These are phyloP conservation scores for Ophiostoma tasmaniense DNA, from an alignment of 2,329 filamentous ascomycete species.

Conservation along the genomic window DNA sequence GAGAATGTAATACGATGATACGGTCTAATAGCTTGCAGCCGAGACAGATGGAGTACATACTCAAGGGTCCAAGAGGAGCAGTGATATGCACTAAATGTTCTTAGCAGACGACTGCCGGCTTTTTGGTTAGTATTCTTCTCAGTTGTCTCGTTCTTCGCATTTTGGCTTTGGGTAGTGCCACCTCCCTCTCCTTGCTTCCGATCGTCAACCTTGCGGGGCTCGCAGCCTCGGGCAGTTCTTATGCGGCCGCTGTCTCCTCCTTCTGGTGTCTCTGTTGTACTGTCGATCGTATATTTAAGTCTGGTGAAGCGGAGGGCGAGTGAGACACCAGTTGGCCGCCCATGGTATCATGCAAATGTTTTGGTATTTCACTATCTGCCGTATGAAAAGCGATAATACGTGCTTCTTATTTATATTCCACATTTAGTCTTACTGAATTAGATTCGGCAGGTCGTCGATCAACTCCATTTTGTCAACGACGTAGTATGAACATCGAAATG, in stretches of 20 bases:
- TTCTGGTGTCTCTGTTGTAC: neutral
- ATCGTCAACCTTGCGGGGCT: neutral
- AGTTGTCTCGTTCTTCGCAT: neutral
- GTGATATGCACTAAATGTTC: neutral
- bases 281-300: neutral
- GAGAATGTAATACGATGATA: neutral
- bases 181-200: neutral
- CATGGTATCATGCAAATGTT: neutral
- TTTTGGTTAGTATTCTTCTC: neutral
- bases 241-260: neutral
- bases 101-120: neutral
- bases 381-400: neutral
- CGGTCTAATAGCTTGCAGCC: slow-evolving; percentile 7
- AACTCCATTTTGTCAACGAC: neutral
- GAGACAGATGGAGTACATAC: slow-evolving; percentile 3
- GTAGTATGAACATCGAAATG: neutral
- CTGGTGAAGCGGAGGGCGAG: slow-evolving; percentile 1
- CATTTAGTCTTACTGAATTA: neutral
- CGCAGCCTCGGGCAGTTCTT: neutral
- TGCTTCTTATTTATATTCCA: neutral
- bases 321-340: slow-evolving; percentile 2
- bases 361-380: neutral
- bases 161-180: neutral
- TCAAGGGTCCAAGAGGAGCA: neutral
- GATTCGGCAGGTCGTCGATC: neutral